A percentile compares a stretch with the other conserved stretches of the same genome.
Conservation (phyloP, 148 eudicot species). For the Arctostaphylos glauca region DNA sequence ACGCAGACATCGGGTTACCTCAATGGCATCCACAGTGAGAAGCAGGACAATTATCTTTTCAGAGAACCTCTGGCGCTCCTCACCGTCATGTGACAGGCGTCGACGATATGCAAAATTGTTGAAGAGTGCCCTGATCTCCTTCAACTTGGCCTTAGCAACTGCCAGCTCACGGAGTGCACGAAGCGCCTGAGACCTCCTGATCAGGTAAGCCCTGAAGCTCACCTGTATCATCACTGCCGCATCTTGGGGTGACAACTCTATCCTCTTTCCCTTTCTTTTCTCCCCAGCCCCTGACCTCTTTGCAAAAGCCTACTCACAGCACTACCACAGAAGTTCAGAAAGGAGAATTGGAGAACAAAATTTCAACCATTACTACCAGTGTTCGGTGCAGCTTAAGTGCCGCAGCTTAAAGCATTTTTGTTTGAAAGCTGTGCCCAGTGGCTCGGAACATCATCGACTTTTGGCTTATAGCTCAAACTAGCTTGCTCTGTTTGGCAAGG, state of each 20-base stretch:
- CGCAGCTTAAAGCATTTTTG: not conserved
- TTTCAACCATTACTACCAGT: not conserved
- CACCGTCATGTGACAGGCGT: slow-evolving; percentile 66
- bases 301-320: slow-evolving; percentile 58
- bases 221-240: slow-evolving; percentile 78
- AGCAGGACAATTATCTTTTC: slow-evolving; percentile 88
- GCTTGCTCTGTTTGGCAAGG: not conserved
- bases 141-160: slow-evolving; percentile 75
- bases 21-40: slow-evolving; percentile 88
- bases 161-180: slow-evolving; percentile 93
- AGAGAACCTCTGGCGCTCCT: slow-evolving; percentile 82
- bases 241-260: slow-evolving; percentile 74
- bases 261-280: slow-evolving; percentile 59
- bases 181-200: slow-evolving; percentile 73
- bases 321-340: not conserved
- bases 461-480: too few relatives aligned
- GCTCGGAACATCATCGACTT: not conserved
- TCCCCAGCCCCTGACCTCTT: slow-evolving; percentile 46
- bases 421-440: not conserved
- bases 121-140: slow-evolving; percentile 80
- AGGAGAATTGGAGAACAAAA: not conserved
- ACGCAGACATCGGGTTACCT: slow-evolving; percentile 40
- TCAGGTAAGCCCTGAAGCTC: slow-evolving; percentile 74
- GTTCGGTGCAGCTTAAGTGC: not conserved
- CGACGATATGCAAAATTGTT: slow-evolving; percentile 85